Evolutionary conservation across 139 green algal genomes (phyloP).

Genomic region (Chlamydomonas urium): DNA sequence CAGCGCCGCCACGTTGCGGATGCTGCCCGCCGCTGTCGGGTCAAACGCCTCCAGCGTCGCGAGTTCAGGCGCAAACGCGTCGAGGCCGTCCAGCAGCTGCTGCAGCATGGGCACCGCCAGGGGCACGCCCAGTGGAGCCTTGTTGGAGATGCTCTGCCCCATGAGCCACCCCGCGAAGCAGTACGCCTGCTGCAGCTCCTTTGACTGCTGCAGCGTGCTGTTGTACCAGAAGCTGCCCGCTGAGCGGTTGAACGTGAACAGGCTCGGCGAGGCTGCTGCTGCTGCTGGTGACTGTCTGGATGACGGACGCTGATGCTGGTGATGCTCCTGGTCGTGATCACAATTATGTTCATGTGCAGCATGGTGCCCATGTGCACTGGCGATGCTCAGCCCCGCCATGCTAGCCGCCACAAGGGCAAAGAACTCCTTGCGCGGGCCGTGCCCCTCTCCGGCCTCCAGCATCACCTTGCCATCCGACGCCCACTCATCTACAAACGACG

Average conservation of each 20-base stretch:
- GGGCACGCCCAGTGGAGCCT: conserved; percentile 30
- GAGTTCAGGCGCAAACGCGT: conserved; percentile 33
- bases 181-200: conserved; percentile 7
- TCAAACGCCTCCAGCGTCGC: conserved; percentile 43
- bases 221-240: conserved; percentile 53
- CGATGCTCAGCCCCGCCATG: conserved; percentile 14
- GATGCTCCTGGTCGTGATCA: background rate
- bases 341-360: too few species aligned
- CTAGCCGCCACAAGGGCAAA: conserved; percentile 32
- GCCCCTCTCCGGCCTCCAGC: conserved; percentile 55
- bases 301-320: background rate
- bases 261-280: background rate
- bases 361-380: too few species aligned
- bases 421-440: conserved; percentile 63
- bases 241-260: conserved; percentile 34
- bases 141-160: conserved; percentile 45
- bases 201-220: conserved; percentile 13
- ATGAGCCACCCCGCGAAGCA: conserved; percentile 46
- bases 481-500: conserved; percentile 38
- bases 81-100: conserved; percentile 21
- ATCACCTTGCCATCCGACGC: background rate
- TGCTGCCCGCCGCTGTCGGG: conserved; percentile 31
- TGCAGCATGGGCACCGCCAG: conserved; percentile 44
- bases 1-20: conserved; percentile 23
- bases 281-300: too few species aligned